These are phyloP conservation scores for Periconia sp. DNA, from an alignment of 2,329 filamentous ascomycete species.

Conservation along the genomic window DNA sequence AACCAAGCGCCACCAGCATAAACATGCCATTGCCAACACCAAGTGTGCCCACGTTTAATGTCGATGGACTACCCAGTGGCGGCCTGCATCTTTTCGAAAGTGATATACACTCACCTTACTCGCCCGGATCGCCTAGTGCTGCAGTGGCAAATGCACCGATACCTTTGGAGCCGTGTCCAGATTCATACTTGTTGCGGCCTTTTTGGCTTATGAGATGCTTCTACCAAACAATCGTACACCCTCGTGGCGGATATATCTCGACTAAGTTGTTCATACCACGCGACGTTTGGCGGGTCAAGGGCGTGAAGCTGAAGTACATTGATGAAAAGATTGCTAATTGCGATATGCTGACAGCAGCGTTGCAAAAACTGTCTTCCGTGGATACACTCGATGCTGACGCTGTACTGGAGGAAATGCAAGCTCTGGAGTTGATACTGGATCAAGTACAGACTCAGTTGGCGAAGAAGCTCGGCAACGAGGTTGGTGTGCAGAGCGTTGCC, in stretches of 20 bases:
- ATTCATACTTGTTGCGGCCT: constrained; percentile 83
- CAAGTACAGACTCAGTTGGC: constrained; percentile 74
- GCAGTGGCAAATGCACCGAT: constrained; percentile 67
- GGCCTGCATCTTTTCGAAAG: constrained; percentile 83
- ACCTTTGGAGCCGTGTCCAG: constrained; percentile 87
- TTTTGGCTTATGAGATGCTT: constrained; percentile 98
- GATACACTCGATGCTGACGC: constrained; percentile 91
- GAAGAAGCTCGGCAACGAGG: constrained; percentile 90
- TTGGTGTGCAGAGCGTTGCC: constrained; percentile 77
- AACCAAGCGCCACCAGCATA: constrained; percentile 53
- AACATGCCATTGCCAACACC: constrained; percentile 72
- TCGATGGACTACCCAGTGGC: constrained; percentile 60
- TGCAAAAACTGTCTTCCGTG: constrained; percentile 79
- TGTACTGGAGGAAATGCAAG: constrained; percentile 91
- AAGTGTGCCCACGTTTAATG: constrained; percentile 62
- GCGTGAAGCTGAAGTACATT: constrained; percentile 85
- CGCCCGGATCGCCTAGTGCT: constrained; percentile 66
- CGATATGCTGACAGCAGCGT: constrained; percentile 84
- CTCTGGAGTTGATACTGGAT: constrained; percentile 81
- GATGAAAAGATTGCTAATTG: constrained; percentile 95
- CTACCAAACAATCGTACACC: constrained; percentile 89
- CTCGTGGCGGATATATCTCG: constrained; percentile 87
- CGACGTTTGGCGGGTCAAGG: constrained; percentile 92
- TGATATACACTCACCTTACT: constrained; percentile 69
- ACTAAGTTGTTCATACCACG: constrained; percentile 88